Evolutionary conservation across 495 filamentous ascomycete genomes (phyloP).

Genomic region (Amniculicola lignicola): DNA sequence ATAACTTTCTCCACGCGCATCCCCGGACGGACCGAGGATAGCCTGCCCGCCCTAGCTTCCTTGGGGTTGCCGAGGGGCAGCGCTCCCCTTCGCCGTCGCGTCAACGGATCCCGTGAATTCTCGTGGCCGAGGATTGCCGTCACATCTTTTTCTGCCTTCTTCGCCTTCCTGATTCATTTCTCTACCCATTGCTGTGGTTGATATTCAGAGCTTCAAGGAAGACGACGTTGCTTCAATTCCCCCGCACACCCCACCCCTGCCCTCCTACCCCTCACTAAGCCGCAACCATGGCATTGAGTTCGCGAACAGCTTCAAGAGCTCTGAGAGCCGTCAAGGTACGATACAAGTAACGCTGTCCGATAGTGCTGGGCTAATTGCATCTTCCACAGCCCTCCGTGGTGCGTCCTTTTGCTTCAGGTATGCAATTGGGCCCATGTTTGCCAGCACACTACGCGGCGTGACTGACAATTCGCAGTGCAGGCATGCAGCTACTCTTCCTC

Average conservation of each 20-base stretch:
- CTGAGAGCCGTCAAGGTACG: constrained; percentile 55
- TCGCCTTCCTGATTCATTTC: constrained; percentile 4
- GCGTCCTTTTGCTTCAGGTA: constrained; percentile 34
- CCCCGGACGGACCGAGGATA: constrained; percentile 29
- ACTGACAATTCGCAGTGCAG: constrained; percentile 23
- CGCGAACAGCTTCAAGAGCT: constrained; percentile 49
- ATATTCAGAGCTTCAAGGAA: no score
- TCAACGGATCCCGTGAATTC: constrained; percentile 24
- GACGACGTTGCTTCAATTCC: constrained; percentile 3
- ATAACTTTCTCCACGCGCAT: constrained; percentile 32
- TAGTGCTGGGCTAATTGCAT: constrained; percentile 9
- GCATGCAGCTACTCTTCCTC: constrained; percentile 59
- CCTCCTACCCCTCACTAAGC: constrained; percentile 26
- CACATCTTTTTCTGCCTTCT: background rate
- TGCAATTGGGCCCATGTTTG: constrained; percentile 17
- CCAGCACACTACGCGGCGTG: constrained; percentile 2
- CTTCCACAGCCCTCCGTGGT: constrained; percentile 26
- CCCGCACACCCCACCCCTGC: constrained; percentile 22
- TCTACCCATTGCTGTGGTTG: no score
- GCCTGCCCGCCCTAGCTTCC: constrained; percentile 18
- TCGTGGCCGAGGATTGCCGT: constrained; percentile 19
- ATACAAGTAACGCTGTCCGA: background rate
- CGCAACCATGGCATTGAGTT: constrained; percentile 50
- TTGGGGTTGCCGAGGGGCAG: constrained; percentile 29
- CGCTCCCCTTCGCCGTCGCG: constrained; percentile 7